Evolutionary conservation across 2,329 filamentous ascomycete genomes (phyloP).

Genomic region (Hypoxylon rubiginosum): DNA sequence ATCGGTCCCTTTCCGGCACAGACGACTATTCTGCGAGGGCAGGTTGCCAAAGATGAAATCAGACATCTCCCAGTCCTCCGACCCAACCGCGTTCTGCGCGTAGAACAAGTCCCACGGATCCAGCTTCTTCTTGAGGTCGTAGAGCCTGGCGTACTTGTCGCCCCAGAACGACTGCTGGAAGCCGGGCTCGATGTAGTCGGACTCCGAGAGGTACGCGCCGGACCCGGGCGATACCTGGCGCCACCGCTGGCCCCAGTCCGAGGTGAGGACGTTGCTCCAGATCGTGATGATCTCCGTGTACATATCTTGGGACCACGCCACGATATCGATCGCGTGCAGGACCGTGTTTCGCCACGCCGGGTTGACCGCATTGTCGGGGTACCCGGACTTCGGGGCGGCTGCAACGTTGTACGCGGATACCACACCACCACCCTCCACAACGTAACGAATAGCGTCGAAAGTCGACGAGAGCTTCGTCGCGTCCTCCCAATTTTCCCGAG

Average conservation of each 20-base stretch:
- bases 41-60: conserved; percentile 46
- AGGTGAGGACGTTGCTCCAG: conserved; percentile 45
- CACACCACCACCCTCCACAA: conserved; percentile 52
- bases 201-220: conserved; percentile 50
- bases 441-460: conserved; percentile 52
- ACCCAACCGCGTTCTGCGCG: conserved; percentile 55
- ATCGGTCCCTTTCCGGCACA: conserved; percentile 43
- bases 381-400: conserved; percentile 43
- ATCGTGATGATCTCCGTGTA: conserved; percentile 46
- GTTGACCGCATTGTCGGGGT: conserved; percentile 55
- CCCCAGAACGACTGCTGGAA: conserved; percentile 57
- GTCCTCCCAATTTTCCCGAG: conserved; percentile 56
- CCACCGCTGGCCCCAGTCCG: conserved; percentile 44
- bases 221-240: conserved; percentile 43
- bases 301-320: conserved; percentile 41
- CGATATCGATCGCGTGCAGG: conserved; percentile 44
- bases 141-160: conserved; percentile 53
- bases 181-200: conserved; percentile 54
- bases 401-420: conserved; percentile 50
- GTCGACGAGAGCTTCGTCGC: conserved; percentile 51
- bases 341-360: conserved; percentile 56
- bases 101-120: conserved; percentile 56
- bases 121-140: conserved; percentile 53
- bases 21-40: conserved; percentile 47
- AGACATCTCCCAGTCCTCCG: conserved; percentile 55